These are phyloP conservation scores for Hypomyces rosellus DNA, from an alignment of 2,329 filamentous ascomycete species.

Conservation along the genomic window DNA sequence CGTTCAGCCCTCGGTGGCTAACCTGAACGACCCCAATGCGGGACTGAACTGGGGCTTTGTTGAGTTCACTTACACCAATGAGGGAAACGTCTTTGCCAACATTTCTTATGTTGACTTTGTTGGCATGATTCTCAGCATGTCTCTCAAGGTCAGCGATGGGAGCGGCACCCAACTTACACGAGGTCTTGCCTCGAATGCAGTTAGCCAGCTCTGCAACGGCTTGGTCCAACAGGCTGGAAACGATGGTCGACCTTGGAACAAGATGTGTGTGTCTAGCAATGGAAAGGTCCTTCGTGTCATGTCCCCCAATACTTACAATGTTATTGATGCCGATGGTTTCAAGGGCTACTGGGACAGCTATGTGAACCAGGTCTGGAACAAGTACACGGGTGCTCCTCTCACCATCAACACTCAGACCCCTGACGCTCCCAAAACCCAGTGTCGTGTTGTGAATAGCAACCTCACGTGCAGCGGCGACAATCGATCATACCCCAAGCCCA, in stretches of 20 bases:
- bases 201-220: constrained; percentile 35
- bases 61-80: constrained; percentile 39
- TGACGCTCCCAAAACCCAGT: constrained; percentile 32
- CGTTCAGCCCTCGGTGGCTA: constrained; percentile 43
- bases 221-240: constrained; percentile 29
- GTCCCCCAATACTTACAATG: constrained; percentile 36
- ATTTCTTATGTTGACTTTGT: constrained; percentile 48
- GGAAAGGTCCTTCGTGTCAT: constrained; percentile 38
- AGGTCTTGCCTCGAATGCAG: constrained; percentile 32
- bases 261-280: constrained; percentile 34
- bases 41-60: constrained; percentile 44
- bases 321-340: constrained; percentile 30
- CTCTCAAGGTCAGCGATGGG: constrained; percentile 28
- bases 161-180: constrained; percentile 32
- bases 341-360: constrained; percentile 38
- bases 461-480: constrained; percentile 38
- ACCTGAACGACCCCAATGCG: constrained; percentile 36
- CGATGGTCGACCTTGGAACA: constrained; percentile 38
- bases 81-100: constrained; percentile 38
- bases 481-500: constrained; percentile 37
- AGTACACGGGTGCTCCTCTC: constrained; percentile 32
- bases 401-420: constrained; percentile 37
- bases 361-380: constrained; percentile 40
- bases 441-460: constrained; percentile 29
- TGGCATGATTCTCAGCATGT: constrained; percentile 45